phyloP scores from a whole-genome alignment of 805 yeast species.

The Myxozyma mucilagina region DNA sequence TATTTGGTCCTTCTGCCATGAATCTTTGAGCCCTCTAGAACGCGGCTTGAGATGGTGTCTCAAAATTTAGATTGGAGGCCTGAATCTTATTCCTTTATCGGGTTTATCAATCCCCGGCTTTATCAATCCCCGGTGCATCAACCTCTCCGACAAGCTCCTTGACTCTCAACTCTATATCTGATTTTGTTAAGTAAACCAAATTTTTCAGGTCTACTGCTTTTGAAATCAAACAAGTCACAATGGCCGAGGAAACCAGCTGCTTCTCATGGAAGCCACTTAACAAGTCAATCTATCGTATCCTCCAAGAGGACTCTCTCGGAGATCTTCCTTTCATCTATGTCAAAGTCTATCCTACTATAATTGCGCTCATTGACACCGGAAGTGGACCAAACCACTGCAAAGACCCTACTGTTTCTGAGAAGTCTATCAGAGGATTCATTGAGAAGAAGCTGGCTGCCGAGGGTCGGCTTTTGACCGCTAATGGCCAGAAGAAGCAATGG shows the following conservation, averaged over 20 bases:
- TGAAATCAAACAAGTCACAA: not conserved
- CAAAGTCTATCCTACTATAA: constrained; percentile 26
- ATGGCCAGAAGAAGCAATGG: constrained; percentile 25
- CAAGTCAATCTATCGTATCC: constrained; percentile 22
- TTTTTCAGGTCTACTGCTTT: not conserved
- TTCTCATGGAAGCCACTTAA: constrained; percentile 21
- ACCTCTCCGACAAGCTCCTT: not conserved
- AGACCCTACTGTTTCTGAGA: constrained; percentile 22
- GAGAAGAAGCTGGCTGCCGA: constrained; percentile 19
- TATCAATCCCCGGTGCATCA: not conserved
- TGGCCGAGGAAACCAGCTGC: constrained; percentile 11
- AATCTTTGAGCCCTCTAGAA: not conserved
- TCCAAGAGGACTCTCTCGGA: constrained; percentile 24
- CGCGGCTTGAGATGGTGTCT: not conserved
- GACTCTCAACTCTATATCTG: not conserved
- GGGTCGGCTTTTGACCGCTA: constrained; percentile 14
- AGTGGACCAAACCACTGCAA: constrained; percentile 22
- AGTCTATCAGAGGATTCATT: constrained; percentile 19
- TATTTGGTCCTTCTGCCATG: not conserved
- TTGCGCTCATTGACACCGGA: constrained; percentile 26
- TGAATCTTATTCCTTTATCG: not conserved
- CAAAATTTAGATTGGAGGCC: not conserved
- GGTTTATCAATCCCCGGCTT: not conserved
- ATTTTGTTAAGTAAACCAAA: not conserved
- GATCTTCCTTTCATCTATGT: constrained; percentile 30